A percentile compares a stretch with the other conserved stretches of the same genome.
Evolutionary conservation across 2,329 filamentous ascomycete species (phyloP).

Genomic region (Colletotrichum somersetense): DNA sequence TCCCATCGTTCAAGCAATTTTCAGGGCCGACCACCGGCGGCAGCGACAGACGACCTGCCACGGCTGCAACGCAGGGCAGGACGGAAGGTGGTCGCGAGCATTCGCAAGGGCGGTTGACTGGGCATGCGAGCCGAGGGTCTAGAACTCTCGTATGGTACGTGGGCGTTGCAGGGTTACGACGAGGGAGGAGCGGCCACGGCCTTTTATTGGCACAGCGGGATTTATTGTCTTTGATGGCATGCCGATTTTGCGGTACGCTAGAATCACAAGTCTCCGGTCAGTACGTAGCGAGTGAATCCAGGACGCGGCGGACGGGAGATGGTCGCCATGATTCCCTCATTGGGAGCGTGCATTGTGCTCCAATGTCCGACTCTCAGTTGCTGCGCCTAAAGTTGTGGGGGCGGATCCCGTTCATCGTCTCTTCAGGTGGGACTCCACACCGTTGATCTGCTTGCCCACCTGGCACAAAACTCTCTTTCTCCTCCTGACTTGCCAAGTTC

Average conservation of each 20-base stretch:
- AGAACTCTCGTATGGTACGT: conserved; percentile 5
- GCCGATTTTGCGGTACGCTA: conserved; percentile 5
- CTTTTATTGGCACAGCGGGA: conserved; percentile 22
- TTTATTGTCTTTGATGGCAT: conserved; percentile 26
- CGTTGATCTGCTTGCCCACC: conserved; percentile 36
- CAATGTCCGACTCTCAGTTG: conserved; percentile 30
- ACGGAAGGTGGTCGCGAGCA: background rate
- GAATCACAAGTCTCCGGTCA: background rate
- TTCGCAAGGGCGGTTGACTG: conserved; percentile 10
- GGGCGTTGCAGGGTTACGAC: conserved; percentile 26
- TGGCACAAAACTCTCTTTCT: conserved; percentile 6
- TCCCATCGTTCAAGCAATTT: background rate
- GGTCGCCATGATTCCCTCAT: conserved; percentile 26
- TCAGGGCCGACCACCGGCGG: too few relatives aligned
- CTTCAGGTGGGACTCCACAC: conserved; percentile 36
- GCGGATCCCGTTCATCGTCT: conserved; percentile 14
- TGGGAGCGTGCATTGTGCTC: conserved; percentile 31
- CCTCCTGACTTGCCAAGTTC: too few relatives aligned
- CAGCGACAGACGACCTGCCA: background rate
- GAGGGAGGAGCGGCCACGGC: conserved; percentile 23
- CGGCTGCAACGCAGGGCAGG: background rate
- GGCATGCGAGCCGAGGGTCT: conserved; percentile 30
- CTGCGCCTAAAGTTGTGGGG: conserved; percentile 41
- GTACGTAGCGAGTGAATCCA: background rate
- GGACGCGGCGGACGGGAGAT: conserved; percentile 29